These are phyloP conservation scores for Euphrasia confusa DNA, from an alignment of 257 asterid genomes.

Conservation along the genomic window DNA sequence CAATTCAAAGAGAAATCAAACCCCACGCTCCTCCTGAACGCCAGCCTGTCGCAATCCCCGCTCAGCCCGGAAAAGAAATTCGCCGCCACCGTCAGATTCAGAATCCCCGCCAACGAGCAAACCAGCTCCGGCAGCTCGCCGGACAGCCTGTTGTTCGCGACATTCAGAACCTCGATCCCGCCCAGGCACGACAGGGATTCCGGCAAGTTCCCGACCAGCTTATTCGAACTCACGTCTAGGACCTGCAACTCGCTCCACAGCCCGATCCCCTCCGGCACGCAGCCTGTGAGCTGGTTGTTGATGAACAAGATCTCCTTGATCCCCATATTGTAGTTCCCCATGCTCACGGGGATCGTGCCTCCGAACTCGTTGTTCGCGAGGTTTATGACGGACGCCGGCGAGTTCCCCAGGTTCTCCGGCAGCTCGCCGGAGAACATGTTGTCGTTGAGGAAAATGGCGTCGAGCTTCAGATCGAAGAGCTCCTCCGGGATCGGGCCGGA, in stretches of 20 bases:
- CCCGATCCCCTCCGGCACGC: slow-evolving; percentile 66
- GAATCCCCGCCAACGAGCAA: slow-evolving; percentile 39
- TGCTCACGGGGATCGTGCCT: slow-evolving; percentile 57
- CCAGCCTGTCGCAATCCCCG: slow-evolving; percentile 47
- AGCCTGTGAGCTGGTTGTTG: slow-evolving; percentile 62
- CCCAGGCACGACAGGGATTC: slow-evolving; percentile 51
- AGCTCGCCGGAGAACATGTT: slow-evolving; percentile 44
- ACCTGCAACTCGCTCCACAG: slow-evolving; percentile 60
- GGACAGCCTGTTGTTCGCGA: slow-evolving; percentile 51
- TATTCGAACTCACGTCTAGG: slow-evolving; percentile 52
- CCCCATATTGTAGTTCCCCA: slow-evolving; percentile 37
- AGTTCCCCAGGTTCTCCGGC: slow-evolving; percentile 57
- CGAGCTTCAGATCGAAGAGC: slow-evolving; percentile 50
- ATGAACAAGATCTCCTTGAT: slow-evolving; percentile 56
- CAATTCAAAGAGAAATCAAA: slow-evolving; percentile 65
- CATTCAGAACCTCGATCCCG: slow-evolving; percentile 48
- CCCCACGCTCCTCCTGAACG: slow-evolving; percentile 21
- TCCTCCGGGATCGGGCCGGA: slow-evolving; percentile 54
- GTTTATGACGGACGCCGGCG: slow-evolving; percentile 66
- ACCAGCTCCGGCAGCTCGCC: slow-evolving; percentile 57
- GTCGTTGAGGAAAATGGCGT: slow-evolving; percentile 58
- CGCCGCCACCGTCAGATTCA: slow-evolving; percentile 48
- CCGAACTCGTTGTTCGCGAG: slow-evolving; percentile 52
- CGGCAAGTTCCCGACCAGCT: slow-evolving; percentile 57
- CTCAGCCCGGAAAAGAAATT: slow-evolving; percentile 62